Percentiles rank a stretch among this genome's conserved stretches.
Evolutionary conservation across 192 early-diverging fungal genomes (phyloP).

Genomic region (Jimgerdemannia flammicorona): DNA sequence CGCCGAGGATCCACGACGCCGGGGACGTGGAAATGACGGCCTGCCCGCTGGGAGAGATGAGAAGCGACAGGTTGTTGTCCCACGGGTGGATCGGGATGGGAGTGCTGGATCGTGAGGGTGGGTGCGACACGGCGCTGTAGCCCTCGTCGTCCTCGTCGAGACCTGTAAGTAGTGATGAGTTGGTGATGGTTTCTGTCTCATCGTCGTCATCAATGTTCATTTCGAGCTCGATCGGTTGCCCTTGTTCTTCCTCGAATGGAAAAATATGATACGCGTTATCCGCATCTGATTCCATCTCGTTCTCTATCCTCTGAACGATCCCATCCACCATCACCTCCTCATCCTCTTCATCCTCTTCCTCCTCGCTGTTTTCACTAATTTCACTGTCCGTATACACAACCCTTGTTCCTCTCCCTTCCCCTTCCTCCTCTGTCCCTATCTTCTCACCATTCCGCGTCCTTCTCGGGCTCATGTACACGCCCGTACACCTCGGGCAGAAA

Average conservation of each 20-base stretch:
- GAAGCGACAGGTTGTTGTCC: background rate
- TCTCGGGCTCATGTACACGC: background rate
- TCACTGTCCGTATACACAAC: background rate
- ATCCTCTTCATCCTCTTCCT: background rate
- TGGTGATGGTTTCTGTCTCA: background rate
- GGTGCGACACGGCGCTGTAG: background rate
- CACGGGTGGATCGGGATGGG: background rate
- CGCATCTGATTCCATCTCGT: background rate
- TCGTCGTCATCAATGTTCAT: background rate
- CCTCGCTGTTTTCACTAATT: background rate
- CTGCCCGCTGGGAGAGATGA: background rate
- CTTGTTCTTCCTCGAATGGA: background rate
- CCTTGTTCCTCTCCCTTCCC: background rate
- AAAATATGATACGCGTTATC: background rate
- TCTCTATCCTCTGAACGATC: background rate
- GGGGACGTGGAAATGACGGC: background rate
- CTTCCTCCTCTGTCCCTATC: background rate
- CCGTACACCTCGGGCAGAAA: conserved; percentile 58
- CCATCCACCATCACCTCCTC: background rate
- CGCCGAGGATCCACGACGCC: background rate
- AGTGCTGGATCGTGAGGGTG: background rate
- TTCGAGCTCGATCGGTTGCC: background rate
- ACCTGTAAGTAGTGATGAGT: background rate
- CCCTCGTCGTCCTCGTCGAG: background rate
- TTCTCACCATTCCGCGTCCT: background rate